Evolutionary conservation across 441 rosid genomes (phyloP).

Genomic region (Melastoma candidum): DNA sequence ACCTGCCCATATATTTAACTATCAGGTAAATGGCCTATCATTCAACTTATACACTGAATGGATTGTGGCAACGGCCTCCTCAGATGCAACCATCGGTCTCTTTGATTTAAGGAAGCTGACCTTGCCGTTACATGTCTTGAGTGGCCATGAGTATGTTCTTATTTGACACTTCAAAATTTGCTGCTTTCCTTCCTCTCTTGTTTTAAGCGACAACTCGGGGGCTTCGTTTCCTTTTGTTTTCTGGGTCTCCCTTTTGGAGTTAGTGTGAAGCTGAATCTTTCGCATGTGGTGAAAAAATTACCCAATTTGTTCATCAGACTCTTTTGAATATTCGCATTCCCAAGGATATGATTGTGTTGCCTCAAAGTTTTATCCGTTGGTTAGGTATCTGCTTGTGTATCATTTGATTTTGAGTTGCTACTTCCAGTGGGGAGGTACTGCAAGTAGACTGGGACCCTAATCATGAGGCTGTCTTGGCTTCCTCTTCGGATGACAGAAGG

Average conservation of each 20-base stretch:
- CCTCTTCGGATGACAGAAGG: slow-evolving; percentile 84
- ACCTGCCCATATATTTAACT: slow-evolving; percentile 4
- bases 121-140: slow-evolving; percentile 49
- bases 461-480: slow-evolving; percentile 82
- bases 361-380: background rate
- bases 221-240: background rate
- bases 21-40: slow-evolving; percentile 62
- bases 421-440: slow-evolving; percentile 71
- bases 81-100: slow-evolving; percentile 63
- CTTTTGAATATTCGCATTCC: too few relatives aligned
- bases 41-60: slow-evolving; percentile 79
- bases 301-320: too few relatives aligned
- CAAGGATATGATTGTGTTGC: too few relatives aligned
- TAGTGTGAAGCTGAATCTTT: too few relatives aligned
- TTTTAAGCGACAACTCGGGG: background rate
- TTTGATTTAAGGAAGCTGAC: slow-evolving; percentile 72
- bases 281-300: too few relatives aligned
- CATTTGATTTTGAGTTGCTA: slow-evolving; percentile 10
- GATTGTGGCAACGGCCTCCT: slow-evolving; percentile 81
- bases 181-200: background rate
- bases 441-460: slow-evolving; percentile 97
- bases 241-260: background rate
- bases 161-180: too few relatives aligned
- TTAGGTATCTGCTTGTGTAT: background rate
- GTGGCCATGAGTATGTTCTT: slow-evolving; percentile 48